Evolutionary conservation across 768 basidiomycete genomes (phyloP).

Genomic region (Mycena venus): DNA sequence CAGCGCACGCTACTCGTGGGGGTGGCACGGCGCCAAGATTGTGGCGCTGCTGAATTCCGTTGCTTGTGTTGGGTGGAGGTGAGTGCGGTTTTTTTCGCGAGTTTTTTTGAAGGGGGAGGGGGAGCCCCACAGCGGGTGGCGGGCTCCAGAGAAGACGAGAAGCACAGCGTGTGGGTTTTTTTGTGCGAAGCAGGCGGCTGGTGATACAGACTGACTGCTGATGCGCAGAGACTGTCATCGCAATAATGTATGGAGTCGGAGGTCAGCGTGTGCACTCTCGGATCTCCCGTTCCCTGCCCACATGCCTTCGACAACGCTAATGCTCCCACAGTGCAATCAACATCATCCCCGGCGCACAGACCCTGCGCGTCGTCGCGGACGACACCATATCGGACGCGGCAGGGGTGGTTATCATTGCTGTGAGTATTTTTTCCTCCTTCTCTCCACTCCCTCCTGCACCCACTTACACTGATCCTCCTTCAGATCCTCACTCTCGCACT

Average conservation of each 20-base stretch:
- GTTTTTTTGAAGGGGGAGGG: no score
- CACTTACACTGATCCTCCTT: background rate
- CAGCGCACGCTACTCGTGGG: slow-evolving; percentile 55
- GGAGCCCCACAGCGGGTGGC: background rate
- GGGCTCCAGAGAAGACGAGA: no score
- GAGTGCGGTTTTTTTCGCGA: background rate
- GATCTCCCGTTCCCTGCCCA: no score
- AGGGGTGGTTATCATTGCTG: slow-evolving; percentile 59
- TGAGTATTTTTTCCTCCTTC: slow-evolving; percentile 48
- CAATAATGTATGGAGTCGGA: no score
- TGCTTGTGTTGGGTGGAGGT: slow-evolving; percentile 57
- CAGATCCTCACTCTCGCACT: slow-evolving; percentile 46
- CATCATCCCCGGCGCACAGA: slow-evolving; percentile 45
- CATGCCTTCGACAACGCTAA: background rate
- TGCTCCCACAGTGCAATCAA: slow-evolving; percentile 50
- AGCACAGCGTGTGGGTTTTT: no score
- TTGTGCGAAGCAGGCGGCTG: no score
- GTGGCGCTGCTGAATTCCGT: slow-evolving; percentile 52
- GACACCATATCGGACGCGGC: slow-evolving; percentile 49
- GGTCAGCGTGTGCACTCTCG: no score
- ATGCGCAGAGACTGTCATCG: no score
- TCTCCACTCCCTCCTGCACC: no score
- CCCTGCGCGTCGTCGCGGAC: slow-evolving; percentile 44
- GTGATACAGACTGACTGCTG: no score
- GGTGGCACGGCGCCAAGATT: slow-evolving; percentile 38